Evolutionary conservation across 345 rosid genomes (phyloP), one percentile per base, ranked within the genome.

Genomic region (Populus euphratica): DNA sequence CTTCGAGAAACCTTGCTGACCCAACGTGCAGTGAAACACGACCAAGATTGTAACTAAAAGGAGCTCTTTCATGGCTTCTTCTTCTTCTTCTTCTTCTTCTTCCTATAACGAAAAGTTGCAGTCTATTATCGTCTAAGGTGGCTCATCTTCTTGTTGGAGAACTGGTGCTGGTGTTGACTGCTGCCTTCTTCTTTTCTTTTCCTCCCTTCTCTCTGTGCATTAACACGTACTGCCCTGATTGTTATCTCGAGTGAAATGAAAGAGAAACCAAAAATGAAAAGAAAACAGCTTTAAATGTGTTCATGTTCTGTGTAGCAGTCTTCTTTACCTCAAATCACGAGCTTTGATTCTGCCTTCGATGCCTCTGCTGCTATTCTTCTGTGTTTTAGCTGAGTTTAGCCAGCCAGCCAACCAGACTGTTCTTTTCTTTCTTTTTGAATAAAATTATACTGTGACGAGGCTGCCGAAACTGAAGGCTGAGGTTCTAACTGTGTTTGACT

Each of bases 281-380:
- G 3, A 43, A 16, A 6, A 23, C 14, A 14, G 11, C 25, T 35
- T 62, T 25, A 31, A 69, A 43, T 25, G 31, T 39, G 36, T 43
- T 68, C 49, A 81, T 59, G 63, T 72, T 36, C 64, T 18, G 74
- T 41, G 63, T 76, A 44, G 77, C 16, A 52, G 76, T 76, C 80
- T 81, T 81, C 77, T 83, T 77, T 71, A 83, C 87, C 87, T 82
- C 82, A 83, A 82, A 81, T 87, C 84, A 85, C 81, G 84, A 85
- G 81, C 80, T 82, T 72, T 52, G 74, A 76, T 81, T 85, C 86
- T 69, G 59, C 31, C n/a, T 36, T 73, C 81, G 73, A 77, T 74
- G 80, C 35, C 68, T 71, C 16, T 77, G 76, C 80, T 77, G 50
- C 23, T 43, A n/a, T 66, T 17, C 67, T 63, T 31, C 35, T 27